Percentiles rank a stretch among this genome's conserved stretches.
Evolutionary conservation across 495 filamentous ascomycete species (phyloP).

Genomic region (Xylaria palmicola): DNA sequence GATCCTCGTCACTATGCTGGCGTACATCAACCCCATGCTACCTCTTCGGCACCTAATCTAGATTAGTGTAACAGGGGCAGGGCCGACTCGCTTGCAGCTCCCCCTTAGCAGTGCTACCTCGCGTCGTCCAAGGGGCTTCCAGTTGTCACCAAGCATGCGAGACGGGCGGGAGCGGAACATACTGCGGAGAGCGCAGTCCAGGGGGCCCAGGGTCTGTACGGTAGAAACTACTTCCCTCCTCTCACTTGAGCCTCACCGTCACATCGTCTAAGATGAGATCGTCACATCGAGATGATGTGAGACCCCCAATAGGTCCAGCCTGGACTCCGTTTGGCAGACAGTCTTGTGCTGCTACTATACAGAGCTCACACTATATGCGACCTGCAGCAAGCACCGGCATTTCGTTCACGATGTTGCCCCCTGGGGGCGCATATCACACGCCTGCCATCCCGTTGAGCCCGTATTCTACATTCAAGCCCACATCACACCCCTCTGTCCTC

Average conservation of each 20-base stretch:
- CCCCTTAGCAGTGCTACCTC: not conserved
- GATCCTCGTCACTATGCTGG: not conserved
- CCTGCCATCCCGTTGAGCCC: not conserved
- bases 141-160: not conserved
- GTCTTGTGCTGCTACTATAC: not conserved
- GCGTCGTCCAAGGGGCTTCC: not conserved
- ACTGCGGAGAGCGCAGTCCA: not conserved
- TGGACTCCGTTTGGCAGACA: not conserved
- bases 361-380: not conserved
- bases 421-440: not conserved
- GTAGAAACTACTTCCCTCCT: not conserved
- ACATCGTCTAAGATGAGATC: not conserved
- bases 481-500: not conserved
- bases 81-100: not conserved
- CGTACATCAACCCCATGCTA: not conserved
- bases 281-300: not conserved
- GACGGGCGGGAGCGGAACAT: not conserved
- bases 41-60: not conserved
- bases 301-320: not conserved
- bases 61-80: not conserved
- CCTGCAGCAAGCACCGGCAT: not conserved
- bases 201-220: not conserved
- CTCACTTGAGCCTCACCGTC: conserved; percentile 8
- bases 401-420: not conserved
- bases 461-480: not conserved